These are phyloP conservation scores for Fagus crenata DNA, from an alignment of 306 rosid species.

Conservation along the genomic window DNA sequence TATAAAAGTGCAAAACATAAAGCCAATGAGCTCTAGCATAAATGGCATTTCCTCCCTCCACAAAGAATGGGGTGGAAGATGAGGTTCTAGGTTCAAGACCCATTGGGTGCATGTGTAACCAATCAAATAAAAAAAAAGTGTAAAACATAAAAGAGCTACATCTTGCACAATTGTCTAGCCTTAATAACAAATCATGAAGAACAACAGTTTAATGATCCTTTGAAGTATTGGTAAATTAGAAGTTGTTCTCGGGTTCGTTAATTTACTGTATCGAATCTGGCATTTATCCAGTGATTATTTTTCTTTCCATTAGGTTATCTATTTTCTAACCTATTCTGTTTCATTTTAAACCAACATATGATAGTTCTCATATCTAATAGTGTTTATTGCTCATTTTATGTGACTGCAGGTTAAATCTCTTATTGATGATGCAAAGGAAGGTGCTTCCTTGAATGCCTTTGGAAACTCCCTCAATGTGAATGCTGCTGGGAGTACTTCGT, in stretches of 20 bases:
- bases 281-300: neutral
- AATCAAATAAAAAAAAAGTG: neutral
- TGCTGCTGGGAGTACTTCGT: conserved; percentile 40
- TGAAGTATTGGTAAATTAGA: neutral
- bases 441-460: conserved; percentile 41
- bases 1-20: neutral
- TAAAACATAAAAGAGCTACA: neutral
- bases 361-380: conserved; percentile 16
- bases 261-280: neutral
- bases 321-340: neutral
- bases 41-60: too few relatives aligned
- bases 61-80: too few relatives aligned
- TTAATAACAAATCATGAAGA: neutral
- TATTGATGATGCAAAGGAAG: conserved; percentile 62
- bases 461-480: conserved; percentile 47
- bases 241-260: neutral
- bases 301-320: neutral
- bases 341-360: neutral
- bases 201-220: neutral
- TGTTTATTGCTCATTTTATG: conserved; percentile 27
- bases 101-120: too few relatives aligned
- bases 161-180: neutral
- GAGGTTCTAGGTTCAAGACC: too few relatives aligned
- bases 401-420: conserved; percentile 64
- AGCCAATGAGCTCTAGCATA: too few relatives aligned